phyloP scores from a whole-genome alignment of 2,329 filamentous ascomycete genomes.

The Xylaria sp. region DNA sequence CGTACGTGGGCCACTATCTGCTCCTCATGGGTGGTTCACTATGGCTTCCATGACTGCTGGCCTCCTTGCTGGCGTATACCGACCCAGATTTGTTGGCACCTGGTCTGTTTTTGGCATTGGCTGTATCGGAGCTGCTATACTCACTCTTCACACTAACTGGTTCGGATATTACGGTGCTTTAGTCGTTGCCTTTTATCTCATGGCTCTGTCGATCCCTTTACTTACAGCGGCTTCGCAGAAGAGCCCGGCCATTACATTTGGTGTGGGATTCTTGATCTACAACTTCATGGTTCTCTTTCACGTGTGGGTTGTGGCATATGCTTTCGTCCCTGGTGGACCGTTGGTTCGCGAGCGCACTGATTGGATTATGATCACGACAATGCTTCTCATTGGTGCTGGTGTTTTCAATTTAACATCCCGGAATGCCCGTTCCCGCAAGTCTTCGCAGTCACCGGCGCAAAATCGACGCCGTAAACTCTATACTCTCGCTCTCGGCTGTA shows the following conservation, averaged over 20 bases:
- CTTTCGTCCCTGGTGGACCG: slow-evolving; percentile 94
- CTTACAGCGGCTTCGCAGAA: slow-evolving; percentile 80
- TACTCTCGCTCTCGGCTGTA: slow-evolving; percentile 68
- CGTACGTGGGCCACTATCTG: slow-evolving; percentile 84
- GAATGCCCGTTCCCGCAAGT: slow-evolving; percentile 55
- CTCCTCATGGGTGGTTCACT: slow-evolving; percentile 89
- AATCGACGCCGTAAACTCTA: slow-evolving; percentile 64
- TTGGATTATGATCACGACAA: slow-evolving; percentile 90
- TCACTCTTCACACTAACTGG: slow-evolving; percentile 86
- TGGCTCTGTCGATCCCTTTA: slow-evolving; percentile 80
- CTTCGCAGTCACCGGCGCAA: slow-evolving; percentile 49
- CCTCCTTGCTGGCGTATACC: slow-evolving; percentile 77
- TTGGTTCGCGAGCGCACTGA: slow-evolving; percentile 94
- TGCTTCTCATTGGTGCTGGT: slow-evolving; percentile 85
- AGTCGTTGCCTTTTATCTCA: slow-evolving; percentile 78
- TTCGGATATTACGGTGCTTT: slow-evolving; percentile 88
- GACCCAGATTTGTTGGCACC: slow-evolving; percentile 74
- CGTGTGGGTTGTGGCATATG: slow-evolving; percentile 98
- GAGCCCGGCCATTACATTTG: slow-evolving; percentile 82
- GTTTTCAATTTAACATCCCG: slow-evolving; percentile 75
- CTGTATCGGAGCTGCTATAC: slow-evolving; percentile 78
- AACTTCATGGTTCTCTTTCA: slow-evolving; percentile 97
- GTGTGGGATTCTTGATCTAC: slow-evolving; percentile 88
- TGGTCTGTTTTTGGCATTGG: slow-evolving; percentile 84
- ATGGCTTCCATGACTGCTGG: slow-evolving; percentile 88